Base-by-base conservation (phyloP, 2,329 filamentous ascomycete species). In the Colletotrichum plurivorum region DNA sequence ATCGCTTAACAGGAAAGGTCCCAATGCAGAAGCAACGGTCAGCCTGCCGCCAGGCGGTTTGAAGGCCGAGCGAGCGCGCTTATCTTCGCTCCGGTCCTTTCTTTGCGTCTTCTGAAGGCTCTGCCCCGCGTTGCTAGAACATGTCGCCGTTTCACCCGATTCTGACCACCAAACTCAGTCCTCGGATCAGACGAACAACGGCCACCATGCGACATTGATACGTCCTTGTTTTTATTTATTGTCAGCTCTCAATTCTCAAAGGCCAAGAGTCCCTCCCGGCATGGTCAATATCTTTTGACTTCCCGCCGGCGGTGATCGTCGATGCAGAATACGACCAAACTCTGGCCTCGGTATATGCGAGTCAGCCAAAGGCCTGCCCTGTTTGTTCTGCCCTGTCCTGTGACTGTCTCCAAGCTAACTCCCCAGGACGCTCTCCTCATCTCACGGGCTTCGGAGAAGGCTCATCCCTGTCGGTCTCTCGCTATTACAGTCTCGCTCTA, bases 81-180 rank as follows among this genome's bases (percentile, higher is more conserved):
- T 43, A 43, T 52, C 8, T 20, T 27, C 15, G 16, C 27, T 60
- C 7, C 25, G 16, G 43, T 45, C 27, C 27, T 20, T 13, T 16
- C 9, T 15, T 27, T 27, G 41, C 45, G 27, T 25, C 45, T 43
- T 60, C 31, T 10, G 31, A 10, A 36, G 10, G 31, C 31, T 25
- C n/a, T 22, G 6, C 45, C 27, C 45, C 41, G 41, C 41, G 41
- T 16, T 51, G 48, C 18, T 52, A 25, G 15, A 18, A 25, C 48
- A 22, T 49, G 49, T 67, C 18, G 39, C 31, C 54, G 57, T 55
- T 56, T 62, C 63, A 56, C 41, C n/a, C 63, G 51, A 67, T 56
- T 56, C 18, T 46, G 45, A 13, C 18, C 15, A 49, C n/a, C 45
- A 57, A 45, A 63, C 52, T 63, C 9, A 53, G 51, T 57, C 18